Evolutionary conservation across 352 stramenopile species (phyloP).

Genomic region (Pythium biforme): DNA sequence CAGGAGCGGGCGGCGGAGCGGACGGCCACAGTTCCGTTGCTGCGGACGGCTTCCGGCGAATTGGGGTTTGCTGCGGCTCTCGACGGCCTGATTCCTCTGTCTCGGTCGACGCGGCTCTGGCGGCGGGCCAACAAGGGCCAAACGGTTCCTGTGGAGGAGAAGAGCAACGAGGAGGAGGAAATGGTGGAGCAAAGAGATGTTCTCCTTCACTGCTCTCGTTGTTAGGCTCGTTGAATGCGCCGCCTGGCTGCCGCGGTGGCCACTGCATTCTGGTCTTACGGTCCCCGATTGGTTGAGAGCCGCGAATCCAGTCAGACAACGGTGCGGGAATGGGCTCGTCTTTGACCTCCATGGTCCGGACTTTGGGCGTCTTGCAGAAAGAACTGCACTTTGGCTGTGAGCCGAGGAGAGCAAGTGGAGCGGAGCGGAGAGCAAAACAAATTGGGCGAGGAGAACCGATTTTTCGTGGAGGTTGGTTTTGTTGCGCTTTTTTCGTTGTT

Average conservation of each 20-base stretch:
- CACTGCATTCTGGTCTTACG: constrained; percentile 12
- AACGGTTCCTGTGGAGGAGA: constrained; percentile 5
- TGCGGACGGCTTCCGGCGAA: constrained; percentile 5
- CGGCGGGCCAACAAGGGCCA: neutral
- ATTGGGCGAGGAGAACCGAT: constrained; percentile 1
- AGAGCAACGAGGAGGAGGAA: constrained; percentile 3
- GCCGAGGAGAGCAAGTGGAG: constrained; percentile 4
- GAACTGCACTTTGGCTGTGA: neutral
- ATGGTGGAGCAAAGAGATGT: constrained; percentile 6
- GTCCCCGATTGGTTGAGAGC: constrained; percentile 15
- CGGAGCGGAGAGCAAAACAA: neutral
- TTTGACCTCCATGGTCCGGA: neutral
- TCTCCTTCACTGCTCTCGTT: neutral
- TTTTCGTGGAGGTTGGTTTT: neutral
- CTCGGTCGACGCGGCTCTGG: constrained; percentile 13
- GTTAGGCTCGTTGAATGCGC: neutral
- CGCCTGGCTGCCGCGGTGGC: constrained; percentile 20
- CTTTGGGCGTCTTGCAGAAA: constrained; percentile 4
- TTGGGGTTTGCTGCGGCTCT: neutral
- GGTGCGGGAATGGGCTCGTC: neutral
- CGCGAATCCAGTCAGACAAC: constrained; percentile 23
- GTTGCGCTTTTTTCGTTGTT: constrained; percentile 7
- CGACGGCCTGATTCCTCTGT: constrained; percentile 1
- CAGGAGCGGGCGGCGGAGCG: neutral
- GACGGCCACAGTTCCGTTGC: constrained; percentile 20